A percentile compares a stretch with the other conserved stretches of the same genome.
Conservation (phyloP, 1,139 yeast genomes). For the Saccharomyces hybrid region DNA sequence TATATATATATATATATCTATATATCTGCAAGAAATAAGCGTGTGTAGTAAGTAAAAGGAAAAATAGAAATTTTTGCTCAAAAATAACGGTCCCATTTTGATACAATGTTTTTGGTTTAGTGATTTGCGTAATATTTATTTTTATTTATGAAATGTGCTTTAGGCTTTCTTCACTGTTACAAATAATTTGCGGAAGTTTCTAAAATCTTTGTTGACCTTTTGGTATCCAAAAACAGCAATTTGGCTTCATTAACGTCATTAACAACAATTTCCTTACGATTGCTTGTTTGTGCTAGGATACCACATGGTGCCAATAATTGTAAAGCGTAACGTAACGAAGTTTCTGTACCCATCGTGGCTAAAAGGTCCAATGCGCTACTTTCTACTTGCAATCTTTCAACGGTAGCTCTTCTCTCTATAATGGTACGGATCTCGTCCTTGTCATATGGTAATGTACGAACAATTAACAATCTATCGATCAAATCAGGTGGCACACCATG, state of each 20-base stretch:
- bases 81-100: neutral
- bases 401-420: slow-evolving; percentile 68
- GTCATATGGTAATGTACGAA: slow-evolving; percentile 81
- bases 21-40: neutral
- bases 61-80: neutral
- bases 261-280: slow-evolving; percentile 60
- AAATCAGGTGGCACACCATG: slow-evolving; percentile 97
- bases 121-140: neutral
- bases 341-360: slow-evolving; percentile 61
- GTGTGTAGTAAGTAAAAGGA: neutral
- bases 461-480: slow-evolving; percentile 82
- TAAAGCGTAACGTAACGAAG: slow-evolving; percentile 84
- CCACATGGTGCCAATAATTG: slow-evolving; percentile 91
- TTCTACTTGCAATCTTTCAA: slow-evolving; percentile 61
- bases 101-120: neutral
- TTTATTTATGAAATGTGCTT: neutral
- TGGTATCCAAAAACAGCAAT: slow-evolving; percentile 77
- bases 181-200: slow-evolving; percentile 36
- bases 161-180: slow-evolving; percentile 9
- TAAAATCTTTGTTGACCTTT: slow-evolving; percentile 73
- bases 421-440: slow-evolving; percentile 78
- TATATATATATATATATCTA: no score
- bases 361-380: slow-evolving; percentile 65
- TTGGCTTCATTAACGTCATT: slow-evolving; percentile 85
- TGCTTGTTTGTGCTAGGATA: slow-evolving; percentile 65